These are phyloP conservation scores for Botrytis aclada DNA, from an alignment of 2,329 filamentous ascomycete species.

Conservation along the genomic window DNA sequence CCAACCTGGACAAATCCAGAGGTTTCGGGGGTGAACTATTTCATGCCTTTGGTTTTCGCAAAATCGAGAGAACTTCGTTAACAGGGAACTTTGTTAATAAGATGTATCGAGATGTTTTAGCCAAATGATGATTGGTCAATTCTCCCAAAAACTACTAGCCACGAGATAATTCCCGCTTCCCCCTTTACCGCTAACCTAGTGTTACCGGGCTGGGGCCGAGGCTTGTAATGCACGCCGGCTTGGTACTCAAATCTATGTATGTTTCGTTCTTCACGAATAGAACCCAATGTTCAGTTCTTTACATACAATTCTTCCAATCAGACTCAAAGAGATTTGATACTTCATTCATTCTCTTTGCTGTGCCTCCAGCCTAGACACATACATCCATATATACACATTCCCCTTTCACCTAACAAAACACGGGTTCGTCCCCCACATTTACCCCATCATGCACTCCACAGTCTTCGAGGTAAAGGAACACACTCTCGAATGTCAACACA, in stretches of 20 bases:
- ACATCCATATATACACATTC: too few species aligned
- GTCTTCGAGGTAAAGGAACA: conserved; percentile 70
- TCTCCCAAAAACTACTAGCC: background rate
- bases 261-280: background rate
- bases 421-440: background rate
- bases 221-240: background rate
- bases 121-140: background rate
- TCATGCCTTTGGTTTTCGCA: background rate
- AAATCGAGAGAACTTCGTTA: background rate
- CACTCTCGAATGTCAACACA: conserved; percentile 68
- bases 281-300: background rate
- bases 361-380: background rate
- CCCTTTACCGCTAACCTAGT: conserved; percentile 3
- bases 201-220: conserved; percentile 1
- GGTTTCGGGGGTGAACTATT: too few species aligned
- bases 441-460: conserved; percentile 26
- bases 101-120: background rate
- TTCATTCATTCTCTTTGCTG: background rate
- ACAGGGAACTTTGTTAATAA: background rate
- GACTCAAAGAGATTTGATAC: background rate
- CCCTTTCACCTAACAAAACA: background rate
- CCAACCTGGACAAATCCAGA: background rate
- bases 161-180: background rate
- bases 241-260: background rate
- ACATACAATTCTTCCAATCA: background rate